Conservation (phyloP, 371 early-diverging fungal genomes). For the Umbelopsis sp. region DNA sequence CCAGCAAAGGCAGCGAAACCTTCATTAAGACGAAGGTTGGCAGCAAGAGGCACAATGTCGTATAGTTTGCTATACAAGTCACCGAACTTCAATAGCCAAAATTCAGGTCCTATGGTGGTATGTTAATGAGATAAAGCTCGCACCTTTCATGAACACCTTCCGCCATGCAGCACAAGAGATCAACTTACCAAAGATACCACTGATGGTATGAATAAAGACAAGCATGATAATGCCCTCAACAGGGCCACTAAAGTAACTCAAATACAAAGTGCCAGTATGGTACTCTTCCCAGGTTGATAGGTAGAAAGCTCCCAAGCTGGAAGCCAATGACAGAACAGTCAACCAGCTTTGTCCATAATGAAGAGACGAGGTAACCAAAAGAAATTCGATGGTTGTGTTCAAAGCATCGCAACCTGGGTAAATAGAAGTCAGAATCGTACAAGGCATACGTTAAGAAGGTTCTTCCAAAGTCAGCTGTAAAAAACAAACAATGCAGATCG, state of each 20-base stretch:
- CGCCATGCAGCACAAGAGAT: background rate
- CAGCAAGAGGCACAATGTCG: conserved; percentile 36
- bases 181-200: conserved; percentile 69
- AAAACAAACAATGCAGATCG: background rate
- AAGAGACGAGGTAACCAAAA: conserved; percentile 68
- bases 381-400: conserved; percentile 70
- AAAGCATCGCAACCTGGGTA: conserved; percentile 86
- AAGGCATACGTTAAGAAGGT: conserved; percentile 4
- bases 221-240: conserved; percentile 93
- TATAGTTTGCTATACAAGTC: conserved; percentile 36
- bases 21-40: conserved; percentile 65
- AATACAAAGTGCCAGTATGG: conserved; percentile 88
- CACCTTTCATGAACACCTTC: background rate
- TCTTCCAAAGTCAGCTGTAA: background rate
- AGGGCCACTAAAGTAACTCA: conserved; percentile 94
- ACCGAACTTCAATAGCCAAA: conserved; percentile 42
- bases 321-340: conserved; percentile 56
- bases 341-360: conserved; percentile 82
- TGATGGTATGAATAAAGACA: conserved; percentile 62
- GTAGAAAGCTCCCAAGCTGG: conserved; percentile 87
- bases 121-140: background rate
- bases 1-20: conserved; percentile 62
- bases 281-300: conserved; percentile 96
- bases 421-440: background rate
- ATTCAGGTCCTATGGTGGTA: conserved; percentile 36